Base-by-base conservation (phyloP, 495 filamentous ascomycete species). In the Neurospora sp. region DNA sequence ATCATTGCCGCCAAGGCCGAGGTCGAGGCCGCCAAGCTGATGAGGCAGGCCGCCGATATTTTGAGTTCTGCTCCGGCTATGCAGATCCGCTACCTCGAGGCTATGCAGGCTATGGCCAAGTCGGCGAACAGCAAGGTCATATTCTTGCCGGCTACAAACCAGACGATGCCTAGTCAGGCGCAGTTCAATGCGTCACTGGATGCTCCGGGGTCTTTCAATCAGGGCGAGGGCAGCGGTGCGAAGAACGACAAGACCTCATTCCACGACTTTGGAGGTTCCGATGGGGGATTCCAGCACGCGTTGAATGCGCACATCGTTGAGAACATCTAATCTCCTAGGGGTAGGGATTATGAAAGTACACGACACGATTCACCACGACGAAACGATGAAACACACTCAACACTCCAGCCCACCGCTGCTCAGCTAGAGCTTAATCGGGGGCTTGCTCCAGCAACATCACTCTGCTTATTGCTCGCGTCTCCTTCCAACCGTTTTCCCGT, bases 31-130 rank as follows among this genome's bases (percentile, higher is more conserved):
- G 96, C 96, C 80, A 98, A 98, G 80, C 83, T 99, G 82, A 99
- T 99, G 96, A 88, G 96, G 70, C 94, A 98, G 84, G 96, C 96
- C 48, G 96, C 96, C 78, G 96, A 99, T 81, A 99, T 99, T 77
- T 81, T 99, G 73, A 91, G 88, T 70, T 93, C 89, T 0, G 96
- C 96, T 0, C 96, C 96, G 0, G 96, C 96, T 69, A 99, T 99
- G 96, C 96, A 99, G 83, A 99, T 99, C 83, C 85, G 94, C 31
- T 97, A 98, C 76, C 89, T 99, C 73, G 96, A 99, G 86, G 96
- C 96, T n/a, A 98, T 98, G 94, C 96, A 99, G 80, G 89, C 93
- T 10, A 98, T 98, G 96, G 96, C 96, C 73, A 98, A 98, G 89
- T 88, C 88, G 0, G 94, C 96, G 22, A 97, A 97, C 83, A 88